phyloP scores from a whole-genome alignment of 257 asterid species.

The Gentiana straminea region DNA sequence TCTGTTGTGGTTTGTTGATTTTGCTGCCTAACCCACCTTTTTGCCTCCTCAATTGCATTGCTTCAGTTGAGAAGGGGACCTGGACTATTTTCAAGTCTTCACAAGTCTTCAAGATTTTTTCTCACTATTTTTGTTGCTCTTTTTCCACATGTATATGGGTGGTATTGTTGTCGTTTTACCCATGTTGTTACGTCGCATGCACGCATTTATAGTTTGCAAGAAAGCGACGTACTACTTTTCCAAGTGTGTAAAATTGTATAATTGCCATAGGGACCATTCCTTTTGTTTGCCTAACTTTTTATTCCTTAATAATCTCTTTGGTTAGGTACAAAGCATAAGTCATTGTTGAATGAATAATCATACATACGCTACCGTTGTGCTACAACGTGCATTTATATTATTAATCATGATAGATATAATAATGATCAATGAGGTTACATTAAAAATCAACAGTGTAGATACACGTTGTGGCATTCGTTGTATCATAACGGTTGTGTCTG shows the following conservation, averaged over 20 bases:
- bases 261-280: conserved; percentile 18
- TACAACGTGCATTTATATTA: too few species aligned
- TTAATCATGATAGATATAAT: too few species aligned
- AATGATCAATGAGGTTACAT: too few species aligned
- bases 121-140: neutral
- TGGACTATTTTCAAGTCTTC: neutral
- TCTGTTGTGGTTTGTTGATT: conserved; percentile 1
- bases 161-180: conserved; percentile 15
- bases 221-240: conserved; percentile 13
- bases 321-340: too few species aligned
- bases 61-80: too few species aligned
- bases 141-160: conserved; percentile 2
- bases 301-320: too few species aligned
- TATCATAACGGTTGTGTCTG: too few species aligned
- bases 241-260: neutral
- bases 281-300: conserved; percentile 19
- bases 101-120: neutral
- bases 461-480: too few species aligned
- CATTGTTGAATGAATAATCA: too few species aligned
- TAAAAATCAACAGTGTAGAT: too few species aligned
- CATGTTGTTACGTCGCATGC: conserved; percentile 30
- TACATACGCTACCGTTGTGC: too few species aligned
- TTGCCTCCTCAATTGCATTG: neutral
- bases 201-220: conserved; percentile 17
- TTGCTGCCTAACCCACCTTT: neutral